Base-by-base conservation (phyloP, 495 filamentous ascomycete species). In the Xylaria longipes region DNA sequence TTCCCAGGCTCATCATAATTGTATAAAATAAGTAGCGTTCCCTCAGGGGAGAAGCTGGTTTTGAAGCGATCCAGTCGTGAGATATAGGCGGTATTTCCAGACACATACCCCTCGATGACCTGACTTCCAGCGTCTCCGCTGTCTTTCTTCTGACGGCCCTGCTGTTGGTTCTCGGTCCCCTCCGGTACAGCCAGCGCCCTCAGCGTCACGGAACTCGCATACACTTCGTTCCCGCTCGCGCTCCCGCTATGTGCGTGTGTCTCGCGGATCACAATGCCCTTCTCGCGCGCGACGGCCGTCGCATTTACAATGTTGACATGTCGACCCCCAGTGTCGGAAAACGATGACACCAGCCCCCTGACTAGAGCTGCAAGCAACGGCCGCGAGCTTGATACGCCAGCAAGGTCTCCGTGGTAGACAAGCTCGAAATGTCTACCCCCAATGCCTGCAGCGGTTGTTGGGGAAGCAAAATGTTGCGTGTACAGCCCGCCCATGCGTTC, bases 221-320 rank as follows among this genome's bases (percentile, higher is more conserved):
- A 92, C 1, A 84, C 83, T 7, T 71, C 39, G 1, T 33, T 65
- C 1, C 62, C 69, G 15, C 62, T 29, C 27, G 50, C 63, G 15
- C 20, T 54, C 43, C 43, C 70, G 64, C 54, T 65, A 48, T 71
- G 76, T 14, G 81, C 82, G 61, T 88, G 86, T 33, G 84, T 86
- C 80, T 93, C 91, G 74, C 89, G 90, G 63, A 93, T 87, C 39
- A 88, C 83, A 69, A 93, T 89, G 12, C 91, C 91, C 65, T 90
- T 88, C 72, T 92, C 89, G 67, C 86, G 86, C 41, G 91, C 89
- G 22, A 93, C 84, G 65, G 92, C 81, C 27, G 88, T 87, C 0
- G 91, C 91, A 74, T 93, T 93, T 71, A 93, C 91, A 50, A 93
- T 91, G 81, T 92, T 93, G 72, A 93, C 88, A 71, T 91, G 89